Base-by-base conservation (phyloP, 2,329 filamentous ascomycete species). In the Fusarium tricinctum region DNA sequence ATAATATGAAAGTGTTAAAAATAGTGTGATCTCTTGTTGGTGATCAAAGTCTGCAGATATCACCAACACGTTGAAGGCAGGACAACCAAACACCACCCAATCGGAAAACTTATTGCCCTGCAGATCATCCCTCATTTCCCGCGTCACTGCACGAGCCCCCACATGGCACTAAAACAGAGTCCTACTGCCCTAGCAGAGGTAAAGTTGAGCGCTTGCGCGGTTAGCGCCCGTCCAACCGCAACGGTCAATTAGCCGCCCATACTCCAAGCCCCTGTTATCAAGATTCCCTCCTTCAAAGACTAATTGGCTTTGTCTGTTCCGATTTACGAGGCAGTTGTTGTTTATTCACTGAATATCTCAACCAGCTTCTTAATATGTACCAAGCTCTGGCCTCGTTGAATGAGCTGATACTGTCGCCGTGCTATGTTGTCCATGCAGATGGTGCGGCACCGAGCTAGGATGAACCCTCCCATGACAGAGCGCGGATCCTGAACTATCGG, bases 151-250 rank as follows among this genome's bases (percentile, higher is more conserved):
- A 54, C 48, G 20, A n/a, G 28, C 52, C n/a, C 53, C 53, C 47
- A 58, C 42, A 40, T 22, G 26, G 35, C 28, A 48, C 59, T 49
- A 40, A 56, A 53, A 53, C 15, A 14, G 20, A 44, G 28, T 10
- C 10, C 26, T 26, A 26, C 8, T 23, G 23, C 23, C 23, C 28
- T 30, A 30, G 28, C 28, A 30, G 28, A 38, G 35, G 42, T 54
- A 48, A 50, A 35, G 35, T 38, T 35, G 35, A 51, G 46, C 61
- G 54, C 47, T 51, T 65, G 42, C 23, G 66, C 60, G 43, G 22
- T 42, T 69, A 62, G 50, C 49, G 45, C 33, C 20, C 28, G 38
- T 48, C 65, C 66, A 68, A 68, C 47, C 43, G 30, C 3, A 61
- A 35, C 26, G 30, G 19, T 40, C 28, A 45, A 35, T 50, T 68